Evolutionary conservation across 495 filamentous ascomycete species (phyloP).

Genomic region (Barbatosphaeria neglecta): DNA sequence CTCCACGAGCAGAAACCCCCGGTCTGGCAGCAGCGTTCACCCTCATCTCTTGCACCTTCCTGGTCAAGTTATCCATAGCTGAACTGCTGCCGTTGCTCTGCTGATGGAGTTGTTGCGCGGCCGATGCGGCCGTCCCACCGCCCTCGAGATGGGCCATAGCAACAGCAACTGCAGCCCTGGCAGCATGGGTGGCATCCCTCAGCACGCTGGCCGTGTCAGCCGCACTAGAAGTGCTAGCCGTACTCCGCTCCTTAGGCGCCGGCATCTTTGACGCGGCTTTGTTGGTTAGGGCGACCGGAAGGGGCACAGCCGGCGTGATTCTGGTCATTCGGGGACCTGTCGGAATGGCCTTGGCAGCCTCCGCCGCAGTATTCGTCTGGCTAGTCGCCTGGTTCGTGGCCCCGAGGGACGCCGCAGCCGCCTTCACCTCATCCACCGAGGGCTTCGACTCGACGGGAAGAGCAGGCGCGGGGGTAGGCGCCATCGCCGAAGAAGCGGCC

Average conservation of each 20-base stretch:
- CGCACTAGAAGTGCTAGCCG: conserved; percentile 7
- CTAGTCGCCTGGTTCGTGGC: conserved; percentile 26
- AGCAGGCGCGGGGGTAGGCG: conserved; percentile 48
- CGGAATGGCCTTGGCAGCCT: conserved; percentile 34
- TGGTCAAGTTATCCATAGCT: conserved; percentile 65
- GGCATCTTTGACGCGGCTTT: conserved; percentile 20
- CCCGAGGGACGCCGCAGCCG: conserved; percentile 28
- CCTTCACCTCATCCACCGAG: conserved; percentile 41
- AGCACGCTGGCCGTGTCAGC: conserved; percentile 21
- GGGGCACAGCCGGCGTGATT: conserved; percentile 44
- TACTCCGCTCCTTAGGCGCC: conserved; percentile 17
- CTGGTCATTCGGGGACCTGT: conserved; percentile 44
- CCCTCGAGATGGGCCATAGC: conserved; percentile 79
- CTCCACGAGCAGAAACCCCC: conserved; percentile 36
- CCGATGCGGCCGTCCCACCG: conserved; percentile 32
- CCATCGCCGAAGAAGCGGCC: conserved; percentile 10
- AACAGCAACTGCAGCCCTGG: conserved; percentile 73
- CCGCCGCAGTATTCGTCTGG: conserved; percentile 16
- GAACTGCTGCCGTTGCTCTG: conserved; percentile 28
- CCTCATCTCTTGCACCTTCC: conserved; percentile 80
- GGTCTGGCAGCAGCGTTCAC: conserved; percentile 42
- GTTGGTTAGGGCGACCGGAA: conserved; percentile 57
- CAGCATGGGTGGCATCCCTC: conserved; percentile 69
- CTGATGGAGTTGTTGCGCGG: conserved; percentile 28
- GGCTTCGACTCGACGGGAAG: conserved; percentile 62